These are phyloP conservation scores for Lentinus brumalis DNA, from an alignment of 768 basidiomycete genomes.

Conservation along the genomic window DNA sequence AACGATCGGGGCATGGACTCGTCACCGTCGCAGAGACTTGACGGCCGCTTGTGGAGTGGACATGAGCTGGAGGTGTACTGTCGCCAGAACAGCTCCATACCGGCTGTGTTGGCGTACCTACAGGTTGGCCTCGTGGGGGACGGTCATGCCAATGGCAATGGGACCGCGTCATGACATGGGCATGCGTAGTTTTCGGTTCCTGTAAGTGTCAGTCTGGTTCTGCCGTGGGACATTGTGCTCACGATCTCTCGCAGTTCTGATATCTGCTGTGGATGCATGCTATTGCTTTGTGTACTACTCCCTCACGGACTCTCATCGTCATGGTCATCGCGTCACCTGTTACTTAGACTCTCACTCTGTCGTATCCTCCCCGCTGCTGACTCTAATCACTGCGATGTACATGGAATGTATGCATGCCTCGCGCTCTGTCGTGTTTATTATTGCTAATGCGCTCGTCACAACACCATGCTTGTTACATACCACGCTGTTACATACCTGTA, in stretches of 20 bases:
- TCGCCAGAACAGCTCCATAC: constrained; percentile 87
- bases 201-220: neutral
- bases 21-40: constrained; percentile 31
- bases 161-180: constrained; percentile 10
- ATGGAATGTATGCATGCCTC: constrained; percentile 2
- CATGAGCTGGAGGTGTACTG: constrained; percentile 83
- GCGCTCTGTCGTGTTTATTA: constrained; percentile 11
- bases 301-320: constrained; percentile 8
- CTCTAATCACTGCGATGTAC: neutral
- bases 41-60: constrained; percentile 70
- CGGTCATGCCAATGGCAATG: constrained; percentile 6
- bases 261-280: constrained; percentile 23
- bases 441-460: constrained; percentile 20
- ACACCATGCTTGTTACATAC: neutral
- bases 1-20: constrained; percentile 16
- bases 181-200: neutral
- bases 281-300: constrained; percentile 20
- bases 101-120: constrained; percentile 68
- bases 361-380: neutral
- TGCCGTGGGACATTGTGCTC: neutral
- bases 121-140: constrained; percentile 42
- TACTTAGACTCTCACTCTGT: constrained; percentile 8
- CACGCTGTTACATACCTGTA: neutral
- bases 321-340: neutral
- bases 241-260: constrained; percentile 1